Evolutionary conservation across 1,139 yeast genomes (phyloP), one percentile per base, ranked within the genome.

Genomic region (Nakaseomyces nivariensis): DNA sequence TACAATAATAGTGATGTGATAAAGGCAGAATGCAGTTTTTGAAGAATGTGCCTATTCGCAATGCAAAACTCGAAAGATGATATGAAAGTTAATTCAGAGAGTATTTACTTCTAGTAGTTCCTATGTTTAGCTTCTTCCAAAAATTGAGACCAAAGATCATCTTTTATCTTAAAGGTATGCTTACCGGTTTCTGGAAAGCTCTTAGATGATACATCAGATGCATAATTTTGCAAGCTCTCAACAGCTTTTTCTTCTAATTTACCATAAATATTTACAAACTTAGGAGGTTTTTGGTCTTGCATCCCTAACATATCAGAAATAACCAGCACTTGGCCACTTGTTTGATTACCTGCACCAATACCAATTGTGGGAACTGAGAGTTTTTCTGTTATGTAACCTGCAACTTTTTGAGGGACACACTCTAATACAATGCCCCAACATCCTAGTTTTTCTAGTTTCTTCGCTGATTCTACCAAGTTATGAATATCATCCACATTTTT

Each of bases 251-350:
- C 69, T 52, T 75, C 74, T 46, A 83, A 70, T 56, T 79, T 68
- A 40, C 75, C 73, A 64, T 86, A 90, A 56, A 73, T 73, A 61
- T 87, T 85, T 34, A 88, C 90, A 67, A 92, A 90, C 64, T 84
- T 85, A 1, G 96, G 89, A 17, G 68, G 61, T 45, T 72, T 76
- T 1, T 70, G 69, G 25, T 81, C 80, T 47, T 78, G 76, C 85
- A 82, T 78, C 0, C 96, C 96, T 42, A 92, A 71, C 70, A 86
- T 63, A 63, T 92, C 98, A 2, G 89, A 78, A 63, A 85, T 81
- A 0, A 92, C 98, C 47, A 92, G 73, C 1, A 92, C 96, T 65
- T 92, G 97, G 0, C 96, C 97, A 36, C 88, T 80, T 13, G 92
- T 83, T 10, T 69, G 69, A 22, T 82, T 80, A 0, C 98, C 97